Conservation (phyloP, 2,329 filamentous ascomycete genomes). For the Drechslerella dactyloides region DNA sequence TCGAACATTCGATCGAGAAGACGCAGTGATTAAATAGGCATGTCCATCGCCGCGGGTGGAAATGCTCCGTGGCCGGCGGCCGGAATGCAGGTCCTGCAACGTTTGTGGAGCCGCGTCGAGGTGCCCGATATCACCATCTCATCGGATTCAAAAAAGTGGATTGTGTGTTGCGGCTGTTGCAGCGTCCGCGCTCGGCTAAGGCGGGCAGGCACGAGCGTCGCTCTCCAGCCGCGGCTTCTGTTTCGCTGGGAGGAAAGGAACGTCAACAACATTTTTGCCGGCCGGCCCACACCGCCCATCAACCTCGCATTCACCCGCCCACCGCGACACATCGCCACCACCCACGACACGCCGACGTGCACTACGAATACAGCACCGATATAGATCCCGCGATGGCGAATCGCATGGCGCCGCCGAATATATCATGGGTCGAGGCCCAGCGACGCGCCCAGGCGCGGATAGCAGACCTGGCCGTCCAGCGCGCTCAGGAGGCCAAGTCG, state of each 20-base stretch:
- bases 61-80: no score
- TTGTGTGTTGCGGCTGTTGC: no score
- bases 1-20: no score
- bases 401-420: constrained; percentile 43
- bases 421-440: constrained; percentile 53
- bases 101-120: no score
- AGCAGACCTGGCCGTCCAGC: constrained; percentile 51
- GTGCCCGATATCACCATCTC: no score
- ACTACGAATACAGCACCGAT: not conserved
- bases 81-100: no score
- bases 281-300: not conserved
- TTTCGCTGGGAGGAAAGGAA: not conserved
- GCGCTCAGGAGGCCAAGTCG: constrained; percentile 50
- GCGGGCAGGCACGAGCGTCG: no score
- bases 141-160: no score
- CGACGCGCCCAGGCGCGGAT: constrained; percentile 54
- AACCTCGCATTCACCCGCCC: not conserved
- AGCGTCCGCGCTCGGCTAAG: no score
- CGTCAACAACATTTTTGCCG: not conserved
- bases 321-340: not conserved
- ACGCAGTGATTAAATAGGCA: no score
- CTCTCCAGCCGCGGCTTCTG: not conserved
- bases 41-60: no score
- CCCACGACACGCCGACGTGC: not conserved
- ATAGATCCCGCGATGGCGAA: constrained; percentile 1